Evolutionary conservation across 305 asterid species (phyloP).

Genomic region (Fraxinus platypoda): DNA sequence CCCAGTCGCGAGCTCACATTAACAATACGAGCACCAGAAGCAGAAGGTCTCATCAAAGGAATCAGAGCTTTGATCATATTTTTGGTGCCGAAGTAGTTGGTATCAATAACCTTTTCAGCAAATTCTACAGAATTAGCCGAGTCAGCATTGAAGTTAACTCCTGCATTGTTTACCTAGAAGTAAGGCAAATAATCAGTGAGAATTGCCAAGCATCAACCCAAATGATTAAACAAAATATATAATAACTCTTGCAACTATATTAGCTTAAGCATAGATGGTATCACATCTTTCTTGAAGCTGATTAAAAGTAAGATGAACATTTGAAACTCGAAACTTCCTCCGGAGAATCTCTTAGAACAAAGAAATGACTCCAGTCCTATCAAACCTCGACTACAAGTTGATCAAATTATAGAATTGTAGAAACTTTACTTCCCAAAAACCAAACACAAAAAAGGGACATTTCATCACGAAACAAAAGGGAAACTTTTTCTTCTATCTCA

Average conservation of each 20-base stretch:
- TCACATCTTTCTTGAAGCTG: not conserved
- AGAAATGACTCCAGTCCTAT: not conserved
- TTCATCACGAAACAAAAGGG: not conserved
- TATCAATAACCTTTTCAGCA: conserved; percentile 61
- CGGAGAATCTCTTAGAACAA: not conserved
- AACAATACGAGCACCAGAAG: conserved; percentile 74
- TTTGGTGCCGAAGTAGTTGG: conserved; percentile 89
- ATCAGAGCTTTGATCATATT: conserved; percentile 65
- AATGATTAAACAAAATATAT: not conserved
- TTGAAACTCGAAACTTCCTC: not conserved
- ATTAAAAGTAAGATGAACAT: not conserved
- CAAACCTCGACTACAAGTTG: not conserved
- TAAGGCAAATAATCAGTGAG: conserved; percentile 20
- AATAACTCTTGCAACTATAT: not conserved
- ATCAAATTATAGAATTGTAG: not conserved
- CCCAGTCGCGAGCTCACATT: conserved; percentile 77
- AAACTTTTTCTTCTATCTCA: not conserved
- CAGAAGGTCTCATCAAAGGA: conserved; percentile 67
- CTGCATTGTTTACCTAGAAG: conserved; percentile 82
- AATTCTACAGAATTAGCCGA: conserved; percentile 69
- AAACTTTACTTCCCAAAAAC: not conserved
- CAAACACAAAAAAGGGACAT: not conserved
- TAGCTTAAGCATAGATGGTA: not conserved
- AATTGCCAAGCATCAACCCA: not conserved
- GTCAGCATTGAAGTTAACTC: conserved; percentile 73